Base-by-base conservation (phyloP, 139 green algal genomes). In the Asterochloris erici region DNA sequence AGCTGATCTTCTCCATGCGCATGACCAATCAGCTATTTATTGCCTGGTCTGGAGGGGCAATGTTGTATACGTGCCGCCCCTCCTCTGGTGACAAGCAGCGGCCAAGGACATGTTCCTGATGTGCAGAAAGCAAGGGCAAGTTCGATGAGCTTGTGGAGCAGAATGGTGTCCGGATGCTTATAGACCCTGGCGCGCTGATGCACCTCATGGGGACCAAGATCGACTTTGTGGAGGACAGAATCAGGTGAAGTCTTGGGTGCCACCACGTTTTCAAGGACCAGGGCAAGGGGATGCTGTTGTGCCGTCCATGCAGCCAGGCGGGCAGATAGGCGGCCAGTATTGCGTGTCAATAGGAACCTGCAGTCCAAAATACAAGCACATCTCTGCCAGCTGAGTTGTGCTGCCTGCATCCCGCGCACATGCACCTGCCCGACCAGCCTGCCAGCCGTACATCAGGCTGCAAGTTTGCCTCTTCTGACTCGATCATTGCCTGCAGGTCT, bases 111-210 rank as follows among this genome's bases (percentile, higher is more conserved):
- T n/a, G 21, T 15, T 74, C 21, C 13, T 38, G 27, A 62, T 13
- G 10, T 86, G 82, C 91, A 94, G 93, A 98, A 73, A 24, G 89
- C 15, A 93, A 92, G 81, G 92, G 89, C 21, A 97, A 96, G 74
- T 98, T 99, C 86, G 97, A 99, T 83, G 97, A 99, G 89, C 64
- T 97, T 29, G 95, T 99, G 29, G 93, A 98, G 79, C 86, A 95
- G 11, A 87, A 96, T 68, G 97, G 97, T 15, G 95, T 99, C 15
- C 90, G 93, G 68, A 89, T 91, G 1, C 85, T 99, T 27, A 97
- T 99, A 12, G 97, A 99, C 66, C 91, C 97, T 11, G 88, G 78
- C n/a, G 97, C 97, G 14, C 79, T 99, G 10, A 99, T 99, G 95
- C 94, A 98, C 75, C 85, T 99, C 13, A 85, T 99, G 74, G 97